Evolutionary conservation across 305 asterid species (phyloP), one percentile per base, ranked within the genome.

Genomic region (Stenogyne calaminthoides): DNA sequence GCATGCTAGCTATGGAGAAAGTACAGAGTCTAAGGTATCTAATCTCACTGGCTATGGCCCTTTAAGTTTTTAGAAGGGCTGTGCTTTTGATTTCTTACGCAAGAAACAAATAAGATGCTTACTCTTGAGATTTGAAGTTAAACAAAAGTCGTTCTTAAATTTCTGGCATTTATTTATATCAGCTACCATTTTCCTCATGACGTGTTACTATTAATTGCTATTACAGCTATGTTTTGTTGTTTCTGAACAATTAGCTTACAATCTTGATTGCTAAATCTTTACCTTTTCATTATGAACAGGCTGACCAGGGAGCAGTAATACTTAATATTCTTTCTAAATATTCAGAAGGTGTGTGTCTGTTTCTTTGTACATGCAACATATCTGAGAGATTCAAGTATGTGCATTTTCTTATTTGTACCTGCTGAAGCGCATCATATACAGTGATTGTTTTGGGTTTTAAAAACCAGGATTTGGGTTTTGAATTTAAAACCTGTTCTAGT

Each of bases 1-100:
- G 90, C 98, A 92, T 75, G 93, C 99, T 73, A 91, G 97, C 86
- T 95, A 84, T 70, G 99, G 99, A 69, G 99, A 92, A 74, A 87
- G 92, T 73, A 90, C 96, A 0, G 99, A 95, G 82, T 88, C 98
- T 42, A 89, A 89, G 98, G 98, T 91, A 66, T 61, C 74, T 68
- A 32, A 70, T 66, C 63, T 68, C 72, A 9, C 51, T 61, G 27
- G 58, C 68, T 15, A 55, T 73, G 22, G 64, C 73, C 32, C 22
- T 74, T 59, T 39, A 54, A n/a, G 59, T 42, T 44, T 7, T 74
- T 77, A 27, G 61, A 46, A 32, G 67, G 52, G 64, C 32, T 36
- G 64, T 63, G 67, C 62, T 73, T n/a, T 34, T 44, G 52, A 22
- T 62, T 66, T 51, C 19, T 44, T 19, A 67, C 27, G 11, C 15